Evolutionary conservation across 192 early-diverging fungal species (phyloP).

Genomic region (Spizellomyces punctatus): DNA sequence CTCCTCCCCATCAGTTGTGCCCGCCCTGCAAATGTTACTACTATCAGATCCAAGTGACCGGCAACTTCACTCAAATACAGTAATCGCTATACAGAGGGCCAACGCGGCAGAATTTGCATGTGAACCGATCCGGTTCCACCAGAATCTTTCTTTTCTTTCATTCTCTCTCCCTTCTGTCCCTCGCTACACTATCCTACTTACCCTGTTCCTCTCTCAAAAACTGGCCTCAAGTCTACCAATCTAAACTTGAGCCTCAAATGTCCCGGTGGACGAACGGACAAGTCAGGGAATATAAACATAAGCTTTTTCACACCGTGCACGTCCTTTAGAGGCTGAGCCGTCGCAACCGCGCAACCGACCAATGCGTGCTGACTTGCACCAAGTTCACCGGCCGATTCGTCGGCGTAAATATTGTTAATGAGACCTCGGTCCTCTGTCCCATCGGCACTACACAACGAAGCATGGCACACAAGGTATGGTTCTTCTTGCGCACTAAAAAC

Average conservation of each 20-base stretch:
- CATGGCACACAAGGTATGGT: neutral
- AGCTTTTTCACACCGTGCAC: neutral
- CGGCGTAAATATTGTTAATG: neutral
- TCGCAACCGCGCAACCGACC: neutral
- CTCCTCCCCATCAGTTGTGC: too few species aligned
- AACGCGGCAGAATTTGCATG: too few species aligned
- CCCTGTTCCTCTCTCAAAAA: neutral
- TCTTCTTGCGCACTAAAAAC: neutral
- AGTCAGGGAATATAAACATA: slow-evolving; percentile 26
- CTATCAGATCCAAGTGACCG: too few species aligned
- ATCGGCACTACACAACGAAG: neutral
- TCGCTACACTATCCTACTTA: too few species aligned
- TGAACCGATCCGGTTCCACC: too few species aligned
- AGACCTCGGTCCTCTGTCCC: neutral
- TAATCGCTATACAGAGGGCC: too few species aligned
- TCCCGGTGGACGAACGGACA: slow-evolving; percentile 31
- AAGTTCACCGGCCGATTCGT: neutral
- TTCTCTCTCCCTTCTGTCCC: too few species aligned
- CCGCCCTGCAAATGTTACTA: too few species aligned
- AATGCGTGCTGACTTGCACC: neutral
- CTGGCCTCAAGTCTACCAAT: slow-evolving; percentile 26
- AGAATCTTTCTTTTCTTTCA: too few species aligned
- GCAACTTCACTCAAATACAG: too few species aligned
- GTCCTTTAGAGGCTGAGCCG: slow-evolving; percentile 1
- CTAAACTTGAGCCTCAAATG: slow-evolving; percentile 36